Base-by-base conservation (phyloP, 2,329 filamentous ascomycete species). In the Botrytis tulipae region DNA sequence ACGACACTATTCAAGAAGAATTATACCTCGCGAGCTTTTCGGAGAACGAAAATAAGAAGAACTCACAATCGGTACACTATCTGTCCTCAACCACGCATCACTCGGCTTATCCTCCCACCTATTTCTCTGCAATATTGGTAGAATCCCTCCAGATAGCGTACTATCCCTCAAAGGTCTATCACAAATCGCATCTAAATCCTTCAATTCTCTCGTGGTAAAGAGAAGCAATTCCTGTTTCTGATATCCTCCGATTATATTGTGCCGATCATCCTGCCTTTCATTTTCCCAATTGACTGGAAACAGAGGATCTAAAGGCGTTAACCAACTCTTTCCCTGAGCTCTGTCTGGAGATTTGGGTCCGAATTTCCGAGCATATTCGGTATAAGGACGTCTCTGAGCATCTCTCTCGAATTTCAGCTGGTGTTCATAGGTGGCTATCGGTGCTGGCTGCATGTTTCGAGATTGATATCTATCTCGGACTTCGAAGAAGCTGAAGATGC, bases 51-150 rank as follows among this genome's bases (percentile, higher is more conserved):
- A 1, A 42, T 42, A 3, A 25, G 14, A 22, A 40, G 4, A 20
- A 32, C 66, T 42, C 66, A 68, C 66, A 68, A 68, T 68, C 18
- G 48, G 35, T 32, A 68, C 16, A 57, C 66, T 68, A 12, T 68
- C 48, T 3, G 32, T 57, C 48, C 66, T 42, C 14, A 68, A 32
- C 66, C 66, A 68, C n/a, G 66, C 66, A 20, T 51, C 40, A 22
- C 66, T 68, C 9, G 66, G 66, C 5, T 22, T 57, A 57, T 68
- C 66, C 35, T 68, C 66, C 66, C 66, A 68, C 3, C 48, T 57
- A 16, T 32, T 48, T 10, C 66, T 68, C 35, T 48, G 54, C 35
- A 68, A 68, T 6, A 68, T 51, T 7, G 66, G 66, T 22, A 68
- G 22, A 32, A 68, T 57, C 1, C 48, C 48, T 9, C 25, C 48